Evolutionary conservation across 2,329 filamentous ascomycete species (phyloP).

Genomic region (Trichoderma citrinoviride): DNA sequence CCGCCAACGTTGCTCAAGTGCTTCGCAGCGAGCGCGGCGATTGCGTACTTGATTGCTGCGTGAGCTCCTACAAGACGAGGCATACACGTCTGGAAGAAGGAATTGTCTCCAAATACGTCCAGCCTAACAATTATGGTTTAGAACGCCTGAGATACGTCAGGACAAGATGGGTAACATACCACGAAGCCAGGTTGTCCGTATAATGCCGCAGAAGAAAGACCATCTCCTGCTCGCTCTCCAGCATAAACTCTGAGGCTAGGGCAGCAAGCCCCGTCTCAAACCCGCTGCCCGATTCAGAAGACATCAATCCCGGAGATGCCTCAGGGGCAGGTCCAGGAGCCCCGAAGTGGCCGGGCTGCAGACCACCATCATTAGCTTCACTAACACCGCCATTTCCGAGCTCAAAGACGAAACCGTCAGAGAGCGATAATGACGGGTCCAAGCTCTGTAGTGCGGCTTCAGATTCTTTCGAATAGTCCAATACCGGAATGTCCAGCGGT

Average conservation of each 20-base stretch:
- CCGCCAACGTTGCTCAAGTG: slow-evolving; percentile 3
- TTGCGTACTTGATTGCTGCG: neutral
- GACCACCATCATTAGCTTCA: neutral
- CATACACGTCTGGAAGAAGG: neutral
- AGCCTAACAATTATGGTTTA: neutral
- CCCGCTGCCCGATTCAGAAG: neutral
- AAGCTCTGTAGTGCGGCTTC: neutral
- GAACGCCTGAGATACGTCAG: neutral
- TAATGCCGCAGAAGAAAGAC: slow-evolving; percentile 16
- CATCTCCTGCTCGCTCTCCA: slow-evolving; percentile 12
- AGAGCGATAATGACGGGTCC: neutral
- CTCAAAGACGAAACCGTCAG: neutral
- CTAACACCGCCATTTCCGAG: neutral
- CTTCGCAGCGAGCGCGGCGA: neutral
- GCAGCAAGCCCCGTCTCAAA: slow-evolving; percentile 8
- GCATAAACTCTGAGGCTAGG: slow-evolving; percentile 8
- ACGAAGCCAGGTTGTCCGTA: neutral
- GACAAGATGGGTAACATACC: neutral
- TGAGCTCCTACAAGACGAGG: neutral
- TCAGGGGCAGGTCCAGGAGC: neutral
- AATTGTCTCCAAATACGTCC: slow-evolving; percentile 1
- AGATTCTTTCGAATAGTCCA: neutral
- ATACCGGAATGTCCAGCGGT: neutral
- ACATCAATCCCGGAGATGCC: neutral
- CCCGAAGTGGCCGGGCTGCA: neutral